Conservation (phyloP, 106 monocot species). For the Dioscorea zingiberensis region DNA sequence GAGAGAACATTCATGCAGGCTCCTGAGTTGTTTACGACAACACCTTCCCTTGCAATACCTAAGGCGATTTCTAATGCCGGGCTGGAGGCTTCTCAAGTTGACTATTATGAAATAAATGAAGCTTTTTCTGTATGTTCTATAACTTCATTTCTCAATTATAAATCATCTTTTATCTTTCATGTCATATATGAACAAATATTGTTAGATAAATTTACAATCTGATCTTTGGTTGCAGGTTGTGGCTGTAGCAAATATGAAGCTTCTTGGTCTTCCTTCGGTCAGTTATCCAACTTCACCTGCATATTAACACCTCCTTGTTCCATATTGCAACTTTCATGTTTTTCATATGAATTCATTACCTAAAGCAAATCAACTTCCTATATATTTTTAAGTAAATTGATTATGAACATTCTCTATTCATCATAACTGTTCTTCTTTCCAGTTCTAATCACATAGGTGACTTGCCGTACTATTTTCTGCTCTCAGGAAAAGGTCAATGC, state of each 20-base stretch:
- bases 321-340: background rate
- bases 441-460: background rate
- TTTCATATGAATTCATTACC: no score
- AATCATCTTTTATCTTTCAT: background rate
- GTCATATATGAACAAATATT: conserved; percentile 2
- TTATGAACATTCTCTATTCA: no score
- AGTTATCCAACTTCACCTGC: conserved; percentile 15
- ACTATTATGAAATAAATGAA: conserved; percentile 99
- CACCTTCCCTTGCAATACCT: conserved; percentile 89
- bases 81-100: conserved; percentile 77
- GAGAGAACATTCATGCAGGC: conserved; percentile 36
- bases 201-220: conserved; percentile 1
- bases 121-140: conserved; percentile 77
- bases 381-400: no score
- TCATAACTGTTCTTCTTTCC: no score
- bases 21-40: conserved; percentile 91
- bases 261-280: conserved; percentile 83
- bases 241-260: conserved; percentile 93
- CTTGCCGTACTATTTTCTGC: background rate
- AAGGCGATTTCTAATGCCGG: conserved; percentile 91
- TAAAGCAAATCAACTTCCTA: no score
- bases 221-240: conserved; percentile 61
- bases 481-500: conserved; percentile 87
- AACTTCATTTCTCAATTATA: background rate
- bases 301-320: conserved; percentile 1